Percentiles rank a stretch among this genome's conserved stretches.
Evolutionary conservation across 768 basidiomycete species (phyloP).

Genomic region (Boletus pseudo-olivaceus): DNA sequence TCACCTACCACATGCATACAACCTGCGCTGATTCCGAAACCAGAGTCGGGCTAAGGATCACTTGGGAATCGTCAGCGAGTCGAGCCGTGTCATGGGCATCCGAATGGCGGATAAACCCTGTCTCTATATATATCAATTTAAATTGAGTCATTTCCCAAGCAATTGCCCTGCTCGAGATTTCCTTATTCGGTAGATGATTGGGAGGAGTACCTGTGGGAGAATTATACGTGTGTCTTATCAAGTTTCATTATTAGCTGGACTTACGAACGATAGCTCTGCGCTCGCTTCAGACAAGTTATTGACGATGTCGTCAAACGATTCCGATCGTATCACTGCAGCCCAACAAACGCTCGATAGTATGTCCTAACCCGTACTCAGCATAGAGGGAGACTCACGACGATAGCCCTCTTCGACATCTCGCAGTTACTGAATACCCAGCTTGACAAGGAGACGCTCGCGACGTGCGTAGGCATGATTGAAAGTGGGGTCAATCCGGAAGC

Average conservation of each 20-base stretch:
- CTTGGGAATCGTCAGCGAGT: not conserved
- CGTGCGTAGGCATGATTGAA: conserved; percentile 90
- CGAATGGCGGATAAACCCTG: too few species aligned
- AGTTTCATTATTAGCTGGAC: not conserved
- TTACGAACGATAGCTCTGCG: not conserved
- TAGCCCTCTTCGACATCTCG: conserved; percentile 85
- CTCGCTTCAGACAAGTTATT: not conserved
- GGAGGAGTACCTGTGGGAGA: not conserved
- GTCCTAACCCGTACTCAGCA: conserved; percentile 25
- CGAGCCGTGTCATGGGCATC: too few species aligned
- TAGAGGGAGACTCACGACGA: conserved; percentile 6
- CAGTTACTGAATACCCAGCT: conserved; percentile 84
- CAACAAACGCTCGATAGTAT: conserved; percentile 70
- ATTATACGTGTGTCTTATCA: too few species aligned
- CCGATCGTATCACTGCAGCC: conserved; percentile 59
- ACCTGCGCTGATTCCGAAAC: not conserved
- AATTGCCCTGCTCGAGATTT: not conserved
- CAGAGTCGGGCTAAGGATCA: too few species aligned
- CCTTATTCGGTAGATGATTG: conserved; percentile 3
- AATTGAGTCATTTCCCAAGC: not conserved
- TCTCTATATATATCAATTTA: too few species aligned
- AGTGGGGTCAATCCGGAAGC: conserved; percentile 91
- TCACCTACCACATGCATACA: not conserved
- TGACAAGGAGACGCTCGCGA: conserved; percentile 89
- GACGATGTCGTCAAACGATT: conserved; percentile 44